Conservation (phyloP, 148 eudicot genomes). For the Euryodendron excelsum region DNA sequence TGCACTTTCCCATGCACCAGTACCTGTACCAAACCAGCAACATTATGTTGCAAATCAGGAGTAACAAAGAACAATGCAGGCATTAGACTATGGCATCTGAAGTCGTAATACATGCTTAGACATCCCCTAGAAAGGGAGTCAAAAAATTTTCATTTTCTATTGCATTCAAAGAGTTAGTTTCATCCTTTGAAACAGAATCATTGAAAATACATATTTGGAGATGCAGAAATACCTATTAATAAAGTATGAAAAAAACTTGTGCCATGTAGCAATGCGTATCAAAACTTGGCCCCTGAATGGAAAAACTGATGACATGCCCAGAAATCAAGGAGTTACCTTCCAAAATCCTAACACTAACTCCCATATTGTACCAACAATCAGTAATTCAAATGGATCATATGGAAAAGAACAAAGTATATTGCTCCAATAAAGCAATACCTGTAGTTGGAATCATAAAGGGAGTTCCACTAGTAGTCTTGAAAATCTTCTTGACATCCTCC, state of each 20-base stretch:
- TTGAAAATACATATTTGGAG: not conserved
- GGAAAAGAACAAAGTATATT: not conserved
- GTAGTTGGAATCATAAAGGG: constrained; percentile 93
- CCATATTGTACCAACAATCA: not conserved
- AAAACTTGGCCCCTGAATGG: not conserved
- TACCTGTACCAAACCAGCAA: constrained; percentile 42
- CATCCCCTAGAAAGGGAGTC: not conserved
- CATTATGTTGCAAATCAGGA: not conserved
- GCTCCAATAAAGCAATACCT: constrained; percentile 39
- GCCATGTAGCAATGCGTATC: not conserved
- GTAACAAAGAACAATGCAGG: not conserved
- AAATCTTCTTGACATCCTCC: constrained; percentile 96
- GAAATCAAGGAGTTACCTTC: not conserved
- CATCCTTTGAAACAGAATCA: not conserved
- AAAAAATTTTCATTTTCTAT: not conserved
- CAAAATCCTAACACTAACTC: not conserved
- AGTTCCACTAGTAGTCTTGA: constrained; percentile 86
- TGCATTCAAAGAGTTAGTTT: not conserved
- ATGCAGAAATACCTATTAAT: not conserved
- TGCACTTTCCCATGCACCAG: constrained; percentile 99
- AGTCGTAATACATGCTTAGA: not conserved
- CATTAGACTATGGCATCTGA: not conserved
- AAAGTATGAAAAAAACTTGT: not conserved
- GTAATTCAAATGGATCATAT: not conserved
- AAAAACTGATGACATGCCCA: not conserved